A percentile compares a stretch with the other conserved stretches of the same genome.
Conservation (phyloP, 306 rosid species). For the Ziziphus jujuba region DNA sequence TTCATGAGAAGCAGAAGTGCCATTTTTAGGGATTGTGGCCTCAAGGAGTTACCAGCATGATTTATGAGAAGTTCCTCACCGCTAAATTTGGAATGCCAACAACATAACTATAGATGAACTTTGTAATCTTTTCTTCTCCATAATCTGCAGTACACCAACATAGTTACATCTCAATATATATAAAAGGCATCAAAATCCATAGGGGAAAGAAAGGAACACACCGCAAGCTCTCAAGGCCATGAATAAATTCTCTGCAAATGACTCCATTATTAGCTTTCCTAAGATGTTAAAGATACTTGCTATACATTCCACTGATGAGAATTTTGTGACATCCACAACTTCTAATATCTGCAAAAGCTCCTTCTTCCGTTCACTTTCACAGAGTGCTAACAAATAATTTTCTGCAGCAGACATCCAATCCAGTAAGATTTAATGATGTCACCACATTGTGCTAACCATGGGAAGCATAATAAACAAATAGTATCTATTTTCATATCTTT, state of each 20-base stretch:
- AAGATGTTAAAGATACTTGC: slow-evolving; percentile 57
- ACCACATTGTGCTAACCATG: slow-evolving; percentile 16
- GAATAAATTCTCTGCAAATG: slow-evolving; percentile 66
- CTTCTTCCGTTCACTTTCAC: slow-evolving; percentile 61
- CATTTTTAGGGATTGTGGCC: slow-evolving; percentile 28
- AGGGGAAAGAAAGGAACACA: slow-evolving; percentile 31
- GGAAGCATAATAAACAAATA: slow-evolving; percentile 3
- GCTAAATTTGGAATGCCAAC: slow-evolving; percentile 71
- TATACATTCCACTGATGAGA: slow-evolving; percentile 42
- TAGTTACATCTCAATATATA: slow-evolving; percentile 21
- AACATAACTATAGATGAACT: slow-evolving; percentile 61
- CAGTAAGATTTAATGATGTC: slow-evolving; percentile 3
- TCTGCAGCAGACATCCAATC: slow-evolving; percentile 55
- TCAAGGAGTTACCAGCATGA: slow-evolving; percentile 46
- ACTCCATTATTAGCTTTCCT: slow-evolving; percentile 63
- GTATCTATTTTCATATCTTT: slow-evolving; percentile 12
- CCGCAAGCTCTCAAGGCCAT: slow-evolving; percentile 52
- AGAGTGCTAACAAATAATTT: slow-evolving; percentile 73
- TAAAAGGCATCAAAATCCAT: neutral
- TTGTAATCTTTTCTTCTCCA: slow-evolving; percentile 50
- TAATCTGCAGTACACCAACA: slow-evolving; percentile 55
- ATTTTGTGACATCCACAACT: slow-evolving; percentile 48
- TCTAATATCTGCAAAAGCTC: slow-evolving; percentile 66
- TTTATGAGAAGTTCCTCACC: slow-evolving; percentile 67
- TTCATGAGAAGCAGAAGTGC: slow-evolving; percentile 39